Evolutionary conservation across 495 filamentous ascomycete genomes (phyloP).

Genomic region (Oleoguttula mirabilis): DNA sequence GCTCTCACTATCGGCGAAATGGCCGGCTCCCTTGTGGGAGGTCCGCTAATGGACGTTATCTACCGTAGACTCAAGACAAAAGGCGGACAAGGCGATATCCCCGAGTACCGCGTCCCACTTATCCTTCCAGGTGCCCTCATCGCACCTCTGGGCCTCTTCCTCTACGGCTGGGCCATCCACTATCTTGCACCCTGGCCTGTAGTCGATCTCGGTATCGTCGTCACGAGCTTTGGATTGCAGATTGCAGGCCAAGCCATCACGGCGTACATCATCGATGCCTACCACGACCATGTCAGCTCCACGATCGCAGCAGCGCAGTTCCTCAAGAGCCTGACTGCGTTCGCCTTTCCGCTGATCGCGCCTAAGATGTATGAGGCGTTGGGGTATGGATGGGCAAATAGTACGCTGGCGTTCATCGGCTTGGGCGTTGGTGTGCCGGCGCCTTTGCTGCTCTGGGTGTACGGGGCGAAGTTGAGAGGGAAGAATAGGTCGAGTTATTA

Average conservation of each 20-base stretch:
- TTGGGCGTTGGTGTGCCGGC: conserved; percentile 5
- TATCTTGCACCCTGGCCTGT: conserved; percentile 8
- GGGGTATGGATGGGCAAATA: conserved; percentile 18
- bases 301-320: conserved; percentile 9
- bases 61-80: conserved; percentile 5
- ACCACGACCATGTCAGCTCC: conserved; percentile 2
- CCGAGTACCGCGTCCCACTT: conserved; percentile 9
- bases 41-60: conserved; percentile 14
- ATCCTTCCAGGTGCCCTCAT: conserved; percentile 12
- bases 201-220: conserved; percentile 3
- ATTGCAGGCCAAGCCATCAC: neutral
- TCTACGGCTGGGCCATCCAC: conserved; percentile 16
- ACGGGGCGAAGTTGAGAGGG: conserved; percentile 4
- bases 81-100: neutral
- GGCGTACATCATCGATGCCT: conserved; percentile 13
- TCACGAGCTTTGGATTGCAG: conserved; percentile 3
- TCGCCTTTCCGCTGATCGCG: conserved; percentile 12
- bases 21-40: conserved; percentile 12
- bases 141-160: conserved; percentile 2
- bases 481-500: conserved; percentile 2
- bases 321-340: conserved; percentile 10
- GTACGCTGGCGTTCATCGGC: conserved; percentile 1
- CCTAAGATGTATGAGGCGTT: conserved; percentile 9
- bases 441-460: conserved; percentile 13
- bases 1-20: conserved; percentile 14